Percentiles rank a stretch among this genome's conserved stretches.
phyloP scores from a whole-genome alignment of 257 asterid species.

The Galeopsis tetrahit region DNA sequence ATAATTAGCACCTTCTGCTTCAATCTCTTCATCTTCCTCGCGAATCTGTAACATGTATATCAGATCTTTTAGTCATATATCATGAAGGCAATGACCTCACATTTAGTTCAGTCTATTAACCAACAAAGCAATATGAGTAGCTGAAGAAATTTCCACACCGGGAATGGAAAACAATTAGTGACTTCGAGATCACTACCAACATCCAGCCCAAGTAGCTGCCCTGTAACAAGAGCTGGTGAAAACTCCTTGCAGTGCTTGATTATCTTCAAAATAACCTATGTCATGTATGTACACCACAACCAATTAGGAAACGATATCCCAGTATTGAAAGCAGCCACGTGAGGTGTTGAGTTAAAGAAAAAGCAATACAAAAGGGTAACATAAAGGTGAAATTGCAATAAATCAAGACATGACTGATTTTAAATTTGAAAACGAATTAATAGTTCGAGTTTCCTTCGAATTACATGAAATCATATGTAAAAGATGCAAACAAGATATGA shows the following conservation, averaged over 20 bases:
- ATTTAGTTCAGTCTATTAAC: background rate
- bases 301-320: background rate
- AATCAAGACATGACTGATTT: background rate
- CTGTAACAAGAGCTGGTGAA: constrained; percentile 91
- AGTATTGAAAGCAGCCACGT: background rate
- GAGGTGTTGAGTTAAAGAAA: background rate
- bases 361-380: background rate
- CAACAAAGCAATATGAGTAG: background rate
- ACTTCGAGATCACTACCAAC: constrained; percentile 98
- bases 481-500: background rate
- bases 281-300: background rate
- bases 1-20: constrained; percentile 97
- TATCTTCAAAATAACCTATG: constrained; percentile 89
- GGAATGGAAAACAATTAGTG: constrained; percentile 95
- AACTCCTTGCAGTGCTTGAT: constrained; percentile 97
- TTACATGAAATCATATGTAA: background rate
- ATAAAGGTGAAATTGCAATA: background rate
- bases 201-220: constrained; percentile 97
- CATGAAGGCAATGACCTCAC: background rate
- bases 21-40: constrained; percentile 97
- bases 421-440: background rate
- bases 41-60: constrained; percentile 55
- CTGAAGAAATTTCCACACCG: constrained; percentile 53
- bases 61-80: background rate
- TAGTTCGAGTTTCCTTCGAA: background rate